These are phyloP conservation scores for Cladophialophora yegresii DNA, from an alignment of 2,329 filamentous ascomycete species.

Conservation along the genomic window DNA sequence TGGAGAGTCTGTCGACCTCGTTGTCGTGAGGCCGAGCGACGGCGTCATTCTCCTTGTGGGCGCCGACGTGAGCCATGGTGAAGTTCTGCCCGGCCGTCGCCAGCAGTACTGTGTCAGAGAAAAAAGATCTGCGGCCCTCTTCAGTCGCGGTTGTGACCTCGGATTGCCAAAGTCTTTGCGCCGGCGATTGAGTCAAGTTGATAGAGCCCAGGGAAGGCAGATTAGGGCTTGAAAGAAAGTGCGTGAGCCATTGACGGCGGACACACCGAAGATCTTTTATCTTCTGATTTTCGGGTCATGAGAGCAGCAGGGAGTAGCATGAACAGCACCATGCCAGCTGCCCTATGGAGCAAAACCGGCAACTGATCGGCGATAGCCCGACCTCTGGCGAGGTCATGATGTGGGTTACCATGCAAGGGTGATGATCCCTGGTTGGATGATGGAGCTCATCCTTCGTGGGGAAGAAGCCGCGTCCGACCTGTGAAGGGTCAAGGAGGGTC, in stretches of 20 bases:
- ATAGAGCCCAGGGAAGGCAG: not conserved
- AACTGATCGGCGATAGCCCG: conserved; percentile 19
- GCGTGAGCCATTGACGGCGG: not conserved
- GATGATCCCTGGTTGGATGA: conserved; percentile 5
- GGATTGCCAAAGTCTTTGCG: not conserved
- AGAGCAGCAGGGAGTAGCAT: conserved; percentile 7
- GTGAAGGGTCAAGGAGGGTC: not conserved
- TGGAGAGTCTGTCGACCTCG: conserved; percentile 10
- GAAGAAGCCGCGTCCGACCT: not conserved
- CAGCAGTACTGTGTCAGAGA: not conserved
- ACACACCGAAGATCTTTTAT: conserved; percentile 16
- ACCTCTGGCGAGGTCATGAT: not conserved
- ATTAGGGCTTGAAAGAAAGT: not conserved
- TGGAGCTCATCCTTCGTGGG: not conserved
- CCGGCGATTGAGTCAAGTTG: not conserved
- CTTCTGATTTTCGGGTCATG: conserved; percentile 14
- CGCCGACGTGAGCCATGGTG: conserved; percentile 28
- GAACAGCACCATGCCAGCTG: not conserved
- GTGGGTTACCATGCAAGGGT: not conserved
- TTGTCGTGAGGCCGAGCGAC: conserved; percentile 4
- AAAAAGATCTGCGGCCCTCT: not conserved
- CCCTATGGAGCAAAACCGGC: conserved; percentile 10
- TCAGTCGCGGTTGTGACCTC: not conserved
- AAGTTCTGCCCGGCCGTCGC: not conserved
- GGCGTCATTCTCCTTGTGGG: conserved; percentile 18